Evolutionary conservation across 2,329 filamentous ascomycete genomes (phyloP).

Genomic region (Geosmithia putterillii): DNA sequence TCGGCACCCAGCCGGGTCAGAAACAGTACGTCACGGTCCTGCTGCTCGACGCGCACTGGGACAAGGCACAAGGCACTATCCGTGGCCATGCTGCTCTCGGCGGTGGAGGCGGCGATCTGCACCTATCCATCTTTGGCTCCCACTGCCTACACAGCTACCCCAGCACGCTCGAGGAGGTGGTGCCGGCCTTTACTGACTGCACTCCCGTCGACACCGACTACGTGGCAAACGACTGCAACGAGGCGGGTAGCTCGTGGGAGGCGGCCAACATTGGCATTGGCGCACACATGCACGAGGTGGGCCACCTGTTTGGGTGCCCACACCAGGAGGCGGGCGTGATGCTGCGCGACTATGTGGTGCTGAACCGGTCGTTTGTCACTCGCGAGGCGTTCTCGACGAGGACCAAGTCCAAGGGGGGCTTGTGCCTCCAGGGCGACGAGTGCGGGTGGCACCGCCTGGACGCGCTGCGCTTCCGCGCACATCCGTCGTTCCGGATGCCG

Average conservation of each 20-base stretch:
- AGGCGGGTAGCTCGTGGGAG: slow-evolving; percentile 88
- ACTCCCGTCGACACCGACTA: slow-evolving; percentile 72
- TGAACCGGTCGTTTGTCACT: slow-evolving; percentile 73
- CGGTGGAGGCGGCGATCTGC: slow-evolving; percentile 57
- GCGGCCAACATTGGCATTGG: slow-evolving; percentile 91
- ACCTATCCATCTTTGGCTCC: slow-evolving; percentile 83
- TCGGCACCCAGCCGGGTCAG: slow-evolving; percentile 62
- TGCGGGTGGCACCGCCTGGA: slow-evolving; percentile 88
- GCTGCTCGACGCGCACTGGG: slow-evolving; percentile 83
- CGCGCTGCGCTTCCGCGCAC: slow-evolving; percentile 74
- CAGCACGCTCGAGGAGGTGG: slow-evolving; percentile 76
- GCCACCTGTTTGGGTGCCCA: slow-evolving; percentile 80
- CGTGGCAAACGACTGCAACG: slow-evolving; percentile 76
- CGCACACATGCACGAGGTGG: slow-evolving; percentile 82
- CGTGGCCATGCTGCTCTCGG: slow-evolving; percentile 78
- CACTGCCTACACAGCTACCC: slow-evolving; percentile 89
- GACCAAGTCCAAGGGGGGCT: slow-evolving; percentile 69
- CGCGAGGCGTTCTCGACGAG: slow-evolving; percentile 79
- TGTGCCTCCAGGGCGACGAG: slow-evolving; percentile 67
- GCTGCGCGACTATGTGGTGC: slow-evolving; percentile 72
- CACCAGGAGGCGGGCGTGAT: slow-evolving; percentile 88
- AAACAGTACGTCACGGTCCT: slow-evolving; percentile 81
- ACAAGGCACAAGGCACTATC: slow-evolving; percentile 55
- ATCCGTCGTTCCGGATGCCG: slow-evolving; percentile 80
- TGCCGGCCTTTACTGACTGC: slow-evolving; percentile 79